phyloP scores from a whole-genome alignment of 2,329 filamentous ascomycete species.

The Penicillium griseofulvum region DNA sequence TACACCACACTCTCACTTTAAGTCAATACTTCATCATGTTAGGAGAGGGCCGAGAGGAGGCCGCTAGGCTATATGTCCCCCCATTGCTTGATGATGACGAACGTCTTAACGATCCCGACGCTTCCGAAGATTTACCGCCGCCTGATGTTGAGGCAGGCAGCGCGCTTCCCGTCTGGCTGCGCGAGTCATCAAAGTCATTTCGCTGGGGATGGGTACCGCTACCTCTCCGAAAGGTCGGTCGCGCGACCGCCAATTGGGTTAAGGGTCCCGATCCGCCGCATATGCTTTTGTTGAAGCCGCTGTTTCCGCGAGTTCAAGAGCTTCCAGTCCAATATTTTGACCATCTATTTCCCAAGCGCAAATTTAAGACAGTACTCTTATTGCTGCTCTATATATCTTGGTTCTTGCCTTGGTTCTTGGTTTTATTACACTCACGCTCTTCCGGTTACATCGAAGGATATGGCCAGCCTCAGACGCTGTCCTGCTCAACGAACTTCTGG shows the following conservation, averaged over 20 bases:
- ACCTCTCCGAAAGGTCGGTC: constrained; percentile 44
- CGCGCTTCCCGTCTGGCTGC: constrained; percentile 47
- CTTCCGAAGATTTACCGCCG: constrained; percentile 31
- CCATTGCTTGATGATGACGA: constrained; percentile 38
- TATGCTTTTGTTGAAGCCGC: constrained; percentile 45
- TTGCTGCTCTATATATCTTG: constrained; percentile 45
- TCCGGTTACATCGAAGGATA: constrained; percentile 50
- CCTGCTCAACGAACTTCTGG: constrained; percentile 49
- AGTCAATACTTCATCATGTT: constrained; percentile 24
- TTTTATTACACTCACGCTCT: constrained; percentile 46
- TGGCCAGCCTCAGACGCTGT: constrained; percentile 46
- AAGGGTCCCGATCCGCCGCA: constrained; percentile 49
- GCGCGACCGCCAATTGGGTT: constrained; percentile 46
- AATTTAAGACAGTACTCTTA: constrained; percentile 46
- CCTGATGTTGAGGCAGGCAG: constrained; percentile 31
- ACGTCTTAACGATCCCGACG: constrained; percentile 32
- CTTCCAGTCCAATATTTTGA: constrained; percentile 46
- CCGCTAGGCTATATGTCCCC: constrained; percentile 33
- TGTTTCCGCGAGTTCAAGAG: constrained; percentile 48
- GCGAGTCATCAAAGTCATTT: constrained; percentile 48
- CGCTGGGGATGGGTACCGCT: constrained; percentile 50
- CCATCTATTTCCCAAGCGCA: constrained; percentile 45
- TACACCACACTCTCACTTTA: background rate
- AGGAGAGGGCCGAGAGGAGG: constrained; percentile 32
- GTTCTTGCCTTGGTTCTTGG: constrained; percentile 48